These are phyloP conservation scores for Starmerella davenportii DNA, from an alignment of 805 yeast species.

Conservation along the genomic window DNA sequence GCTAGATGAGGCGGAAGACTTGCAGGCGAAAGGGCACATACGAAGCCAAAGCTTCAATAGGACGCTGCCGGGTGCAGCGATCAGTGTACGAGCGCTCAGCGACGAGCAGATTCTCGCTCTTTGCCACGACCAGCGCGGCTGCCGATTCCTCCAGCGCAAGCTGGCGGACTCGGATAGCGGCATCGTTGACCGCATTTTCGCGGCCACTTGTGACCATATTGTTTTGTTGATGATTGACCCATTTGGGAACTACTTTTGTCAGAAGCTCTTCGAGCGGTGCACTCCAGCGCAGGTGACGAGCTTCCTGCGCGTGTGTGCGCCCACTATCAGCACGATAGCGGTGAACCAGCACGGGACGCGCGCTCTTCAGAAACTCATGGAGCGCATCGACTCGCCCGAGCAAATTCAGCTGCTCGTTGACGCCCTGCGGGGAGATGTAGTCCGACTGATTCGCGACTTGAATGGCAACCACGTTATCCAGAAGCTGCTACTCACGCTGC, in stretches of 20 bases:
- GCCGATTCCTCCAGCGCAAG: conserved; percentile 78
- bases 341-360: conserved; percentile 91
- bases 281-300: conserved; percentile 48
- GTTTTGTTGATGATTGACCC: conserved; percentile 85
- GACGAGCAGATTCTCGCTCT: conserved; percentile 48
- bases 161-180: conserved; percentile 34
- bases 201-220: conserved; percentile 58
- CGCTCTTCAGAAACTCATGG: conserved; percentile 82
- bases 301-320: conserved; percentile 53
- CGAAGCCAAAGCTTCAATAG: neutral
- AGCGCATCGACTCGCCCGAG: conserved; percentile 51
- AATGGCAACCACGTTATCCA: conserved; percentile 96
- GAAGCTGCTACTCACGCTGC: conserved; percentile 63
- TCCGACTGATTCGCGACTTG: conserved; percentile 63
- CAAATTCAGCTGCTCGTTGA: conserved; percentile 50
- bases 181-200: conserved; percentile 40
- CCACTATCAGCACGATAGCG: conserved; percentile 62
- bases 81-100: neutral
- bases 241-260: conserved; percentile 91
- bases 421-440: conserved; percentile 52
- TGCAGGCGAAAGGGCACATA: neutral
- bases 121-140: conserved; percentile 93
- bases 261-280: conserved; percentile 69
- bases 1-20: neutral
- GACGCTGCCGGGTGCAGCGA: neutral